Conservation (phyloP, 2,329 filamentous ascomycete genomes). For the Neofusicoccum sp. region DNA sequence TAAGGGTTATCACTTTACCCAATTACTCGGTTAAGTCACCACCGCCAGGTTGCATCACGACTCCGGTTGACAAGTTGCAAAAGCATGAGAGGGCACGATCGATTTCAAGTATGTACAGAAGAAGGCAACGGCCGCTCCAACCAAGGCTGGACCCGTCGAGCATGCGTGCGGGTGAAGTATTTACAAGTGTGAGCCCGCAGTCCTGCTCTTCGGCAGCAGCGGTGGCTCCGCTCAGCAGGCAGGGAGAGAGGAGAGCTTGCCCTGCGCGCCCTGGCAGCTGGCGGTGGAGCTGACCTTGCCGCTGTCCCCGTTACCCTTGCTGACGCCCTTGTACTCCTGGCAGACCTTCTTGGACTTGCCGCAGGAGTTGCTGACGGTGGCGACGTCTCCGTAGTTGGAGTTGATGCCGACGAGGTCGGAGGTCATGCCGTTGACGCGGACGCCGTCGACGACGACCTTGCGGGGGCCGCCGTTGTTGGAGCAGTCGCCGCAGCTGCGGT, state of each 20-base stretch:
- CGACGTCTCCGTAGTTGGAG: slow-evolving; percentile 49
- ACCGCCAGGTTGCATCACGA: too few relatives aligned
- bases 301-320: slow-evolving; percentile 1
- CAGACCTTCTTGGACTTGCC: slow-evolving; percentile 24
- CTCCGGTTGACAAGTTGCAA: too few relatives aligned
- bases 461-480: slow-evolving; percentile 31
- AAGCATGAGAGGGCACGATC: too few relatives aligned
- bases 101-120: too few relatives aligned
- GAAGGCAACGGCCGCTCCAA: too few relatives aligned
- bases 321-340: slow-evolving; percentile 25
- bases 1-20: too few relatives aligned
- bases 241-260: slow-evolving; percentile 23
- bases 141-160: too few relatives aligned
- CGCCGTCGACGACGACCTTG: slow-evolving; percentile 41
- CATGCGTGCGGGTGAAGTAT: too few relatives aligned
- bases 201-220: too few relatives aligned
- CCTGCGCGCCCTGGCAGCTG: slow-evolving; percentile 17
- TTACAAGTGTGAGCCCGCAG: too few relatives aligned
- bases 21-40: too few relatives aligned
- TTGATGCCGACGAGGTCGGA: slow-evolving; percentile 39
- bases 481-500: slow-evolving; percentile 33
- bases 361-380: slow-evolving; percentile 43
- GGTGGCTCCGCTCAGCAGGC: too few relatives aligned
- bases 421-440: slow-evolving; percentile 25
- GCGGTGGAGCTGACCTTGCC: slow-evolving; percentile 2